A percentile compares a stretch with the other conserved stretches of the same genome.
Evolutionary conservation across 345 rosid genomes (phyloP).

Genomic region (Eucalyptus marginata): DNA sequence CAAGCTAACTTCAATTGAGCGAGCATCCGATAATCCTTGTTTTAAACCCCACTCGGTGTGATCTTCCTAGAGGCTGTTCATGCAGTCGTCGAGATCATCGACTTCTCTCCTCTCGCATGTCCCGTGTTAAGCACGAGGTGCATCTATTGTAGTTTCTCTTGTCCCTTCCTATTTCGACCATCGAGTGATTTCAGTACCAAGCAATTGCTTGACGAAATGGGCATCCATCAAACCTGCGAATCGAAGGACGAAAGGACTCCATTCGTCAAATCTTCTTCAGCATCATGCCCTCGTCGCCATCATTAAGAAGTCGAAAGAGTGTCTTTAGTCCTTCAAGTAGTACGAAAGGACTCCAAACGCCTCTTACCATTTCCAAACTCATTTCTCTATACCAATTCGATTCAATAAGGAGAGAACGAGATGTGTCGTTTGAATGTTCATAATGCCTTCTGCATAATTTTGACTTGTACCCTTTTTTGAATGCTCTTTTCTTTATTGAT

Average conservation of each 20-base stretch:
- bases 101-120: not conserved
- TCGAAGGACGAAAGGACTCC: not conserved
- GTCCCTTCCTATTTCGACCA: not conserved
- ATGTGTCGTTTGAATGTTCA: not conserved
- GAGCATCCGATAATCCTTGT: not conserved
- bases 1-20: not conserved
- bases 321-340: not conserved
- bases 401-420: not conserved
- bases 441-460: not conserved
- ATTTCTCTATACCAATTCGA: not conserved
- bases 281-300: not conserved
- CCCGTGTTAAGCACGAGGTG: not conserved
- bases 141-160: not conserved
- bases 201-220: not conserved
- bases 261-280: not conserved
- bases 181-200: not conserved
- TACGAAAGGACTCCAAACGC: not conserved
- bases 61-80: not conserved
- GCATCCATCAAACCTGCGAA: not conserved
- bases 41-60: not conserved
- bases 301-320: not conserved
- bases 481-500: not conserved
- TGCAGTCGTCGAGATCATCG: not conserved
- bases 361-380: not conserved
- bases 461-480: not conserved